Evolutionary conservation across 2,329 filamentous ascomycete species (phyloP).

Genomic region (Zopfia rhizophila): DNA sequence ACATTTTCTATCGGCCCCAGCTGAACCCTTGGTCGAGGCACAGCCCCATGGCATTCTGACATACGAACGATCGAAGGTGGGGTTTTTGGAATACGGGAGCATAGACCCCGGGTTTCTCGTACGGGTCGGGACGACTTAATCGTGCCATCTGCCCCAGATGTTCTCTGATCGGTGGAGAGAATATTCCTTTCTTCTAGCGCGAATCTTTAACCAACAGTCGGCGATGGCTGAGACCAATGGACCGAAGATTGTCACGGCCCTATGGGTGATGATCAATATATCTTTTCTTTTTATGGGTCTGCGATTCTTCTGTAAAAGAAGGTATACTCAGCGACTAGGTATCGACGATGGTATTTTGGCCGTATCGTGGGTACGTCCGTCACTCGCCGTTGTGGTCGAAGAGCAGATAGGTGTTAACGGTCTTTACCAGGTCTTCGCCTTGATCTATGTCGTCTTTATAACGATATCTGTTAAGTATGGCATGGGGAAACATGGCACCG

Average conservation of each 20-base stretch:
- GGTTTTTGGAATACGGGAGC: no score
- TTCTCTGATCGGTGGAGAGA: no score
- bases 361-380: conserved; percentile 14
- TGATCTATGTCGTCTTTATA: conserved; percentile 15
- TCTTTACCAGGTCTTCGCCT: conserved; percentile 11
- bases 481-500: conserved; percentile 17
- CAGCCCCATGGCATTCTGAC: no score
- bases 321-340: conserved; percentile 6
- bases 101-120: no score
- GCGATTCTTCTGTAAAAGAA: conserved; percentile 20
- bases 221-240: conserved; percentile 22
- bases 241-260: conserved; percentile 44
- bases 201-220: no score
- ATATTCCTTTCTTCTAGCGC: no score
- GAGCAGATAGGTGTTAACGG: not conserved
- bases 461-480: conserved; percentile 22
- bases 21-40: no score
- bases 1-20: no score
- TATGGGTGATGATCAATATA: conserved; percentile 18
- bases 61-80: no score
- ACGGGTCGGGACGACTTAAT: no score
- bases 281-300: conserved; percentile 21
- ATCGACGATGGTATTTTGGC: conserved; percentile 20
- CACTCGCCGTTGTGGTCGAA: not conserved
- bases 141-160: no score